Conservation (phyloP, 1,284 basidiomycete species). For the Hymenochaete sp. region DNA sequence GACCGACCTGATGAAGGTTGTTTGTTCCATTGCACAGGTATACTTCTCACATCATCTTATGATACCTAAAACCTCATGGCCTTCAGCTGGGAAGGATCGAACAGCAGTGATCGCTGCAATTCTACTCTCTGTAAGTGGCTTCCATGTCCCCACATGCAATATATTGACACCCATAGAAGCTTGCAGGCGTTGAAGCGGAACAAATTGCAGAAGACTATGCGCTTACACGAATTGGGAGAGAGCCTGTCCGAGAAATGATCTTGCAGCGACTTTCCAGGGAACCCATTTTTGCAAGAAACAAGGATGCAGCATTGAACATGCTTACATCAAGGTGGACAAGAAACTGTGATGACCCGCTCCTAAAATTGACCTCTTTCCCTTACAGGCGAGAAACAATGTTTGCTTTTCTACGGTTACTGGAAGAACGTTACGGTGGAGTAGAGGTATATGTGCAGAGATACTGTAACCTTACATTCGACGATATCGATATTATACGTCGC, state of each 20-base stretch:
- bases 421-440: conserved; percentile 57
- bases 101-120: conserved; percentile 71
- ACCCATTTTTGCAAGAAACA: conserved; percentile 60
- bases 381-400: conserved; percentile 61
- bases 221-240: conserved; percentile 64
- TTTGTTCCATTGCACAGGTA: conserved; percentile 69
- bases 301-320: conserved; percentile 68
- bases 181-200: conserved; percentile 58
- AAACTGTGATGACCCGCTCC: too few species aligned
- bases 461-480: conserved; percentile 46
- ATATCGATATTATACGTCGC: conserved; percentile 49
- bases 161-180: conserved; percentile 31
- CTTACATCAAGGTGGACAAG: conserved; percentile 62
- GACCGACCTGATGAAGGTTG: conserved; percentile 56
- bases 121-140: conserved; percentile 48
- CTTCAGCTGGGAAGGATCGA: conserved; percentile 61
- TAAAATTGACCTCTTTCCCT: too few species aligned
- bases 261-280: conserved; percentile 57
- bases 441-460: conserved; percentile 51
- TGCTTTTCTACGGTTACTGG: conserved; percentile 51
- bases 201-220: conserved; percentile 65
- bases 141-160: background rate
- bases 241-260: conserved; percentile 61
- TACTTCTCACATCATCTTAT: conserved; percentile 9
- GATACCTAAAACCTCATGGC: background rate